Percentiles rank a stretch among this genome's conserved stretches.
phyloP scores from a whole-genome alignment of 768 basidiomycete genomes.

The Pilatotrama ljubarskyi region DNA sequence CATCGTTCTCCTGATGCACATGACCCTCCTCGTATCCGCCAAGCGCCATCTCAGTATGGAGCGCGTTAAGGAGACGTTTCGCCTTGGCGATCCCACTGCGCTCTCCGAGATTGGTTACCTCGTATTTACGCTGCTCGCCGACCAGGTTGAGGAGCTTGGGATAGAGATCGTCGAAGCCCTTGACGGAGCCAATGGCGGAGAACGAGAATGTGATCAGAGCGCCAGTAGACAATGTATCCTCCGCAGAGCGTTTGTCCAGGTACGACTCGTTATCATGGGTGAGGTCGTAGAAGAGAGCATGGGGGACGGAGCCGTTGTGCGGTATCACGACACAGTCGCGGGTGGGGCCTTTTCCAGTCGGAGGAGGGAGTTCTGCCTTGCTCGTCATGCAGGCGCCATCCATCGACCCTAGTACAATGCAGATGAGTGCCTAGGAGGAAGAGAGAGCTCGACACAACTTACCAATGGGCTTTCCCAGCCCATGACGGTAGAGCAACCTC shows the following conservation, averaged over 20 bases:
- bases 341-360: conserved; percentile 78
- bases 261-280: conserved; percentile 98
- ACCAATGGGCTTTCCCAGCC: conserved; percentile 93
- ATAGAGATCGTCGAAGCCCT: conserved; percentile 97
- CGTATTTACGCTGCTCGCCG: conserved; percentile 77
- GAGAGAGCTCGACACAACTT: conserved; percentile 22
- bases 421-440: background rate
- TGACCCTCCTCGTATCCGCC: conserved; percentile 88
- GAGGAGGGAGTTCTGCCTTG: conserved; percentile 74
- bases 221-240: conserved; percentile 93
- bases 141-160: conserved; percentile 93
- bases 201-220: conserved; percentile 90
- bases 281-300: conserved; percentile 91
- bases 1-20: conserved; percentile 95
- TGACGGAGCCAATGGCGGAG: conserved; percentile 89
- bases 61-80: conserved; percentile 74
- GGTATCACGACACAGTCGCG: conserved; percentile 75
- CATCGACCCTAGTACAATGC: conserved; percentile 73
- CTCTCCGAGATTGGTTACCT: conserved; percentile 53
- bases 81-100: conserved; percentile 38
- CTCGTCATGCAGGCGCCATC: conserved; percentile 82
- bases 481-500: conserved; percentile 83
- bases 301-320: conserved; percentile 83
- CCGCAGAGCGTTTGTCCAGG: conserved; percentile 85
- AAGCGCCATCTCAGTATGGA: conserved; percentile 93